Evolutionary conservation across 1,284 basidiomycete genomes (phyloP).

Genomic region (Rhodotorula sp.): DNA sequence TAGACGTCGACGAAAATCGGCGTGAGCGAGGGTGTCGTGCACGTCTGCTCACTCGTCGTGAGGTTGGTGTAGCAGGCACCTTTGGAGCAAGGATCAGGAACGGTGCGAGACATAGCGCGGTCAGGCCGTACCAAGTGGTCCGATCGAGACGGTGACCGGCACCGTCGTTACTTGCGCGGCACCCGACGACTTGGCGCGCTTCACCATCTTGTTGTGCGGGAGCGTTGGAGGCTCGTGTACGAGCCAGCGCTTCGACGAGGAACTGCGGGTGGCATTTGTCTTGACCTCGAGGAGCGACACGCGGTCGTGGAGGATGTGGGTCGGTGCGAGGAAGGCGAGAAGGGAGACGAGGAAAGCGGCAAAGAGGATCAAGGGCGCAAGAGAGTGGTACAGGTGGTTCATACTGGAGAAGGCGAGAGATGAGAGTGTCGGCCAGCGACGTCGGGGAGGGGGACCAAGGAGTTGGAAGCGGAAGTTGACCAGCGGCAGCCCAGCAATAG

Average conservation of each 20-base stretch:
- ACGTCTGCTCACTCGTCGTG: constrained; percentile 5
- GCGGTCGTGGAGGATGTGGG: constrained; percentile 23
- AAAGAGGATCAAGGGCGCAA: constrained; percentile 29
- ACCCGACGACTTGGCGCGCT: constrained; percentile 1
- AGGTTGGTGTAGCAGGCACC: constrained; percentile 27
- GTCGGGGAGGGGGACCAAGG: background rate
- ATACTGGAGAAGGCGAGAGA: background rate
- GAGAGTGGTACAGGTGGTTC: constrained; percentile 38
- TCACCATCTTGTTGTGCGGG: constrained; percentile 9
- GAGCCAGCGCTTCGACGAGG: constrained; percentile 14
- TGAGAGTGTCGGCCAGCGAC: constrained; percentile 30
- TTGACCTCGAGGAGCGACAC: constrained; percentile 30
- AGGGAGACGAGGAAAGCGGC: constrained; percentile 30
- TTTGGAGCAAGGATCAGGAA: background rate
- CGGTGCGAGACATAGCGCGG: background rate
- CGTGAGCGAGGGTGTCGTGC: constrained; percentile 33
- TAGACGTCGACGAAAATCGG: constrained; percentile 34
- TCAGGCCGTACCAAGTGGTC: constrained; percentile 22
- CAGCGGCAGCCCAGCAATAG: too few species aligned
- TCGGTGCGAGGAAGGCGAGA: constrained; percentile 34
- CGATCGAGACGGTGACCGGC: constrained; percentile 14
- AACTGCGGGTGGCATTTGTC: background rate
- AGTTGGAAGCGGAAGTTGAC: background rate
- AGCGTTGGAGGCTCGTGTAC: background rate
- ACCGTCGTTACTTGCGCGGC: background rate